Base-by-base conservation (phyloP, 768 basidiomycete genomes). In the Suillus clintonianus region DNA sequence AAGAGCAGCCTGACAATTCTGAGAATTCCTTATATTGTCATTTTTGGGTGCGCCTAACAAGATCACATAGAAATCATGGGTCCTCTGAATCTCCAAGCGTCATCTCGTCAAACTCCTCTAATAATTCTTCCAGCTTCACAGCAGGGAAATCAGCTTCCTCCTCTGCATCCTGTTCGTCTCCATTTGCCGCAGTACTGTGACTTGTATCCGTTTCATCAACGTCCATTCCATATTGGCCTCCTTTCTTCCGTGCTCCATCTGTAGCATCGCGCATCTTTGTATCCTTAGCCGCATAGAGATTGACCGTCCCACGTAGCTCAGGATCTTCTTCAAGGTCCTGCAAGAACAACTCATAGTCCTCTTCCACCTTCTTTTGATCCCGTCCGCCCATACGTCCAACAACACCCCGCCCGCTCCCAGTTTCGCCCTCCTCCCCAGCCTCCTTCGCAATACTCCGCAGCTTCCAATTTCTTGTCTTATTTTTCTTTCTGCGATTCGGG, bases 341-440 rank as follows among this genome's bases (percentile, higher is more conserved):
- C 77, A 99, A 79, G 86, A 99, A 99, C 58, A 93, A 67, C 80
- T 99, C 97, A 77, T 99, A 99, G 73, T 99, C 97, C 74, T 94
- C 89, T 69, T 98, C 95, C 63, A 99, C 93, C 82, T 95, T 95
- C 80, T 85, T 89, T 77, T 89, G 86, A 78, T 97, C 95, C 54
- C 94, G 82, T 41, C 95, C 95, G 13, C 95, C 95, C 84, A 91
- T 83, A 54, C 94, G 81, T 1, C 95, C 95, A 50, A 97, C 89
- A n/a, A 95, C 89, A 61, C 95, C 95, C 48, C 92, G 81, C 39
- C 87, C 90, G 55, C 80, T 83, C 36, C 89, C 84, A 15, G 89
- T 90, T 72, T 94, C 91, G 36, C 89, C 92, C 43, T 91, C 91
- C 74, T 95, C 94, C 10, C 91, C 94, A 11, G 86, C 89, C 75